A percentile compares a stretch with the other conserved stretches of the same genome.
phyloP scores from a whole-genome alignment of 306 rosid genomes.

The Nissolia schottii region DNA sequence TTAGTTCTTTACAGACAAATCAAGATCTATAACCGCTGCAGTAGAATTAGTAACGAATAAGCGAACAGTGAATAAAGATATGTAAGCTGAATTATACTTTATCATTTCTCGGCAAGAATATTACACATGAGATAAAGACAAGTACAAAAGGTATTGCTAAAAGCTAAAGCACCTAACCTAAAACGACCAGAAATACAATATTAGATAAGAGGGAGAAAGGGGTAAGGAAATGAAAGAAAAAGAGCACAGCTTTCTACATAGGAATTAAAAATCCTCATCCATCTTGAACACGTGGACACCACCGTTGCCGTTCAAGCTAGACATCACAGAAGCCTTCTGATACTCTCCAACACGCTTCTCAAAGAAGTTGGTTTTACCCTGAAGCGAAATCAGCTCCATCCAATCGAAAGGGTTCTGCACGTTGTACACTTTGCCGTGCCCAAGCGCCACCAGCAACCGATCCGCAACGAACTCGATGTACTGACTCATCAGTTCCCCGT shows the following conservation, averaged over 20 bases:
- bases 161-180: neutral
- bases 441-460: conserved; percentile 59
- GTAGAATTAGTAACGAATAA: neutral
- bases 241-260: neutral
- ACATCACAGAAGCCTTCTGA: conserved; percentile 80
- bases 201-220: neutral
- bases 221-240: neutral
- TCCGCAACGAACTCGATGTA: conserved; percentile 87
- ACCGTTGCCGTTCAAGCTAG: conserved; percentile 49
- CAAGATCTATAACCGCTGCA: neutral
- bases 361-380: conserved; percentile 86
- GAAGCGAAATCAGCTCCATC: conserved; percentile 94
- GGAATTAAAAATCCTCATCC: conserved; percentile 58
- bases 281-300: conserved; percentile 53
- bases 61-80: neutral
- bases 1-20: neutral
- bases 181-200: neutral
- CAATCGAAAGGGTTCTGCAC: conserved; percentile 80
- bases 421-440: conserved; percentile 53
- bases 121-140: neutral
- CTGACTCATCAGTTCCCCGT: conserved; percentile 62
- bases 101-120: neutral
- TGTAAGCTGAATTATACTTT: neutral
- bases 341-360: conserved; percentile 89
- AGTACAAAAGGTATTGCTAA: neutral